Evolutionary conservation across 495 filamentous ascomycete genomes (phyloP).

Genomic region (Hypoxylon perforatum): DNA sequence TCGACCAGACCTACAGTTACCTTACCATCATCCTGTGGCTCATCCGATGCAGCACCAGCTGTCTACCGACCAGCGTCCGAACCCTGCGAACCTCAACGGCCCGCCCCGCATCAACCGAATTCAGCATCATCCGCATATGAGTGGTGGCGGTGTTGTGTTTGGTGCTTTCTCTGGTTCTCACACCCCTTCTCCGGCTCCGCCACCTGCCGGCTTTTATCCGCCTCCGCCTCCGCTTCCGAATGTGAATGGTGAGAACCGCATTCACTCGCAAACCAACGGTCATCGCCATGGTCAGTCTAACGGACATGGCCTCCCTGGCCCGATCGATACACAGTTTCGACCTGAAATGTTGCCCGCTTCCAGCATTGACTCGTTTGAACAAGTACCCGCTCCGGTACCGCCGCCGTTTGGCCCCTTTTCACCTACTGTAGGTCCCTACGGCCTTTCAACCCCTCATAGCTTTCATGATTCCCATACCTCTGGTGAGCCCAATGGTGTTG

Average conservation of each 20-base stretch:
- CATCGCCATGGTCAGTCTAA: constrained; percentile 46
- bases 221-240: constrained; percentile 48
- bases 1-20: constrained; percentile 22
- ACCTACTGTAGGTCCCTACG: constrained; percentile 50
- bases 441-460: constrained; percentile 63
- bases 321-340: constrained; percentile 46
- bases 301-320: constrained; percentile 45
- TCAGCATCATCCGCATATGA: constrained; percentile 52
- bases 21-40: constrained; percentile 16
- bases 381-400: constrained; percentile 47
- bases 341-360: constrained; percentile 36
- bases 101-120: constrained; percentile 34
- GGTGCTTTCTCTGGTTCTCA: constrained; percentile 58
- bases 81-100: constrained; percentile 33
- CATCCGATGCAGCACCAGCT: constrained; percentile 29
- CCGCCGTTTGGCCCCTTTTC: constrained; percentile 52
- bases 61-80: constrained; percentile 25
- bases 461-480: constrained; percentile 66
- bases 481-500: constrained; percentile 48
- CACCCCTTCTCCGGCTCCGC: constrained; percentile 60
- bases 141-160: constrained; percentile 57
- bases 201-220: constrained; percentile 47
- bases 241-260: constrained; percentile 48
- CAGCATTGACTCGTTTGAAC: constrained; percentile 43
- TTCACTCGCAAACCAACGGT: constrained; percentile 45